Evolutionary conservation across 2,329 filamentous ascomycete genomes (phyloP).

Genomic region (Scytalidium sp.): DNA sequence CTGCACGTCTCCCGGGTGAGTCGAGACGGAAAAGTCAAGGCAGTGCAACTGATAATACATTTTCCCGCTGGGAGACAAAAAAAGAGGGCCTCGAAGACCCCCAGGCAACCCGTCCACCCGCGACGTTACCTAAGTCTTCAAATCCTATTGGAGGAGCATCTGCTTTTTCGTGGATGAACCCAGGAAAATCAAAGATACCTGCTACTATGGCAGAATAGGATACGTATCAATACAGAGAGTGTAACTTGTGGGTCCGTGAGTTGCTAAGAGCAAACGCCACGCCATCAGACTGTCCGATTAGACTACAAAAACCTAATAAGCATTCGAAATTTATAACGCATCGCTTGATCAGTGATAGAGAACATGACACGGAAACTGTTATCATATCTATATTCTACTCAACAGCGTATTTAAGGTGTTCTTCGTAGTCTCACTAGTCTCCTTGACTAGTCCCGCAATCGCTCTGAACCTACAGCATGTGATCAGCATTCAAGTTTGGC

Average conservation of each 20-base stretch:
- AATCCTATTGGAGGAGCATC: conserved; percentile 92
- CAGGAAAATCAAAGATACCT: conserved; percentile 40
- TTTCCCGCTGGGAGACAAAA: conserved; percentile 50
- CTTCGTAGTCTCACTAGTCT: conserved; percentile 68
- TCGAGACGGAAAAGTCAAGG: conserved; percentile 52
- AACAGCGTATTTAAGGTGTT: conserved; percentile 63
- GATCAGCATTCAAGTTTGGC: conserved; percentile 6
- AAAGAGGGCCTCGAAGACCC: conserved; percentile 36
- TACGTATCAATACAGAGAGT: neutral
- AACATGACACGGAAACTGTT: neutral
- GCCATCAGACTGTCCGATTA: neutral
- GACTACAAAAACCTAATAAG: neutral
- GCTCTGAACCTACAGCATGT: conserved; percentile 55
- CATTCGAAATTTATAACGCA: neutral
- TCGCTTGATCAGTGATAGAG: neutral
- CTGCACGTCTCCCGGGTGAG: conserved; percentile 43
- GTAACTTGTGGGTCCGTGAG: neutral
- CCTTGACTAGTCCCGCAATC: conserved; percentile 76
- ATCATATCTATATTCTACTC: conserved; percentile 54
- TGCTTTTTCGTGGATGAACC: conserved; percentile 89
- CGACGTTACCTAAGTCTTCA: conserved; percentile 49
- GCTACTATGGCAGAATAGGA: conserved; percentile 11
- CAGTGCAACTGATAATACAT: conserved; percentile 24
- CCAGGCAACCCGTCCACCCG: conserved; percentile 18
- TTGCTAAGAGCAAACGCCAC: neutral